These are phyloP conservation scores for Phaeophleospora eucalypticola DNA, from an alignment of 2,329 filamentous ascomycete species.

Conservation along the genomic window DNA sequence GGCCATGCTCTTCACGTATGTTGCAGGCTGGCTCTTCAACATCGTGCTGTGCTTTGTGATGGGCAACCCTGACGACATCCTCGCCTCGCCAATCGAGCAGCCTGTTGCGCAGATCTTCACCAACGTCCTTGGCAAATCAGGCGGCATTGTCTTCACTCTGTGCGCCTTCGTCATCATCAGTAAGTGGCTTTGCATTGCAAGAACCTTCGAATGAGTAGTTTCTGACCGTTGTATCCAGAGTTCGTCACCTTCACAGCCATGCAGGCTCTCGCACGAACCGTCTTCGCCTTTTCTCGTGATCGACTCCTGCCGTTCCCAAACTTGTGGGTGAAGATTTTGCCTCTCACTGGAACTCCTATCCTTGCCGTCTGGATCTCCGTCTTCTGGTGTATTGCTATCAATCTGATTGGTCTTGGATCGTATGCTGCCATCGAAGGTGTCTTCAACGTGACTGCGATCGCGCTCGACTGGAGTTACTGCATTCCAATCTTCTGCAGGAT, in stretches of 20 bases:
- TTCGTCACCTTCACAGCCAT: slow-evolving; percentile 57
- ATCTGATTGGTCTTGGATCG: slow-evolving; percentile 55
- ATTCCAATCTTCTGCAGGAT: slow-evolving; percentile 55
- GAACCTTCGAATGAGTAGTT: too few species aligned
- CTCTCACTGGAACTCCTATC: slow-evolving; percentile 49
- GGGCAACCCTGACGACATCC: slow-evolving; percentile 48
- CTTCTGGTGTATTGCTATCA: slow-evolving; percentile 54
- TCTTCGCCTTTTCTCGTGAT: slow-evolving; percentile 55
- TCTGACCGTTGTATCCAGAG: too few species aligned
- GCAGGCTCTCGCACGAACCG: slow-evolving; percentile 50
- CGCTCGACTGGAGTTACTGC: slow-evolving; percentile 54
- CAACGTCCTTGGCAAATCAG: slow-evolving; percentile 52
- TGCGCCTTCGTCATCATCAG: slow-evolving; percentile 49
- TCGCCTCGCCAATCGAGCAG: slow-evolving; percentile 46
- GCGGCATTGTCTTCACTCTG: slow-evolving; percentile 54
- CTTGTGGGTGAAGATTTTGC: slow-evolving; percentile 50
- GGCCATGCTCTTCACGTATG: slow-evolving; percentile 54
- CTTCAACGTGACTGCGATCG: slow-evolving; percentile 54
- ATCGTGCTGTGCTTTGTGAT: slow-evolving; percentile 57
- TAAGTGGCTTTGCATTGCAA: too few species aligned
- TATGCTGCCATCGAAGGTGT: slow-evolving; percentile 52
- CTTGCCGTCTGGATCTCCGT: slow-evolving; percentile 55
- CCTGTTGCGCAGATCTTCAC: slow-evolving; percentile 57
- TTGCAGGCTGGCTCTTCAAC: slow-evolving; percentile 55
- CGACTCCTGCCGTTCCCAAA: slow-evolving; percentile 45